phyloP scores from a whole-genome alignment of 345 rosid genomes.

The Zanthoxylum bungeanum region DNA sequence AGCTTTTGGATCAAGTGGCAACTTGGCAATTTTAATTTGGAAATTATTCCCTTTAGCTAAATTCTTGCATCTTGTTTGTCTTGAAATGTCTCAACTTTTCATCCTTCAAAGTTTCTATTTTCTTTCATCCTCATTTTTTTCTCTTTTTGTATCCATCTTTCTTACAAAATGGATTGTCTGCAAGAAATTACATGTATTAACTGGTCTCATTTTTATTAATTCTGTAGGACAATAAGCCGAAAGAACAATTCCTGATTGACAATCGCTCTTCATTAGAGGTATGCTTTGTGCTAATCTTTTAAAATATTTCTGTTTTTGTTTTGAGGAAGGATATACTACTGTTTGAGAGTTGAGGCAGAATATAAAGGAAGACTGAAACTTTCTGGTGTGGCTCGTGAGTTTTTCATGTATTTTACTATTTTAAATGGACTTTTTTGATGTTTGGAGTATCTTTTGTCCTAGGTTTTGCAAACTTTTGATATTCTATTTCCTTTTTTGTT shows the following conservation, averaged over 20 bases:
- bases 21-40: background rate
- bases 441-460: background rate
- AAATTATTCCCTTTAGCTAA: background rate
- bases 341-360: conserved; percentile 10
- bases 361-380: background rate
- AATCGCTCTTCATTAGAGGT: conserved; percentile 54
- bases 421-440: background rate
- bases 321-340: background rate
- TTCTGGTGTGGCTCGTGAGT: background rate
- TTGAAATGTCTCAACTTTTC: background rate
- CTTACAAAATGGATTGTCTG: background rate
- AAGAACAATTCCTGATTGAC: conserved; percentile 49
- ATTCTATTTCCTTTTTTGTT: conserved; percentile 19
- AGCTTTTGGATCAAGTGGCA: too few relatives aligned
- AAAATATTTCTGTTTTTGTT: background rate
- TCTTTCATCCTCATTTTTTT: background rate
- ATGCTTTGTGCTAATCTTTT: conserved; percentile 17
- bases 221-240: conserved; percentile 55
- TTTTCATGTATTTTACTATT: background rate
- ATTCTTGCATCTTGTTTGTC: too few relatives aligned
- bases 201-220: conserved; percentile 11
- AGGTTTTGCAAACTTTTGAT: background rate
- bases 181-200: background rate
- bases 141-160: background rate
- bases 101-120: background rate